Evolutionary conservation across 495 filamentous ascomycete genomes (phyloP).

Genomic region (Lasiosphaeria hispida): DNA sequence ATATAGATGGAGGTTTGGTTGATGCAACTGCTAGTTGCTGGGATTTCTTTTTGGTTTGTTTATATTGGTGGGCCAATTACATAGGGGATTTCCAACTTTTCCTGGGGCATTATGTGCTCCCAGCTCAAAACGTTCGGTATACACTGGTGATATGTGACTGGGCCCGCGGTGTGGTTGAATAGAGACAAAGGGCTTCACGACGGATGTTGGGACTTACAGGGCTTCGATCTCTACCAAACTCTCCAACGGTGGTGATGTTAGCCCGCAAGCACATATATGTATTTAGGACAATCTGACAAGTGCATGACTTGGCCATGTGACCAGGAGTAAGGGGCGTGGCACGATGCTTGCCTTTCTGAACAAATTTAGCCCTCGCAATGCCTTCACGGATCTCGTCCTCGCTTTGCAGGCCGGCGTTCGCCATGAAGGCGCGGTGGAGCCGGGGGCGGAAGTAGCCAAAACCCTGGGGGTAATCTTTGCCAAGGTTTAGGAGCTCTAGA

Average conservation of each 20-base stretch:
- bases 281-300: not conserved
- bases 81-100: not conserved
- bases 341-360: conserved; percentile 71
- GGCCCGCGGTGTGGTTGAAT: too few species aligned
- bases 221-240: conserved; percentile 72
- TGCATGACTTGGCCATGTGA: too few species aligned
- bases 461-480: conserved; percentile 83
- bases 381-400: conserved; percentile 71
- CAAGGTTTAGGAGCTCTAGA: conserved; percentile 78
- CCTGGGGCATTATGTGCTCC: too few species aligned
- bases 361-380: conserved; percentile 77
- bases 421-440: conserved; percentile 80
- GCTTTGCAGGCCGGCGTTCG: conserved; percentile 66
- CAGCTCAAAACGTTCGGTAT: not conserved
- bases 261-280: not conserved
- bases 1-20: not conserved
- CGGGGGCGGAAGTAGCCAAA: conserved; percentile 79
- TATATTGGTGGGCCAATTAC: not conserved
- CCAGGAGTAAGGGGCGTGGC: too few species aligned
- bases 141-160: not conserved
- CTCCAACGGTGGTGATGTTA: not conserved
- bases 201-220: conserved; percentile 58
- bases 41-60: not conserved
- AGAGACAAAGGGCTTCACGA: too few species aligned
- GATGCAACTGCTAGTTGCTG: not conserved